Percentiles rank a stretch among this genome's conserved stretches.
Evolutionary conservation across 192 early-diverging fungal species (phyloP).

Genomic region (Borealophlyctis nickersoniae): DNA sequence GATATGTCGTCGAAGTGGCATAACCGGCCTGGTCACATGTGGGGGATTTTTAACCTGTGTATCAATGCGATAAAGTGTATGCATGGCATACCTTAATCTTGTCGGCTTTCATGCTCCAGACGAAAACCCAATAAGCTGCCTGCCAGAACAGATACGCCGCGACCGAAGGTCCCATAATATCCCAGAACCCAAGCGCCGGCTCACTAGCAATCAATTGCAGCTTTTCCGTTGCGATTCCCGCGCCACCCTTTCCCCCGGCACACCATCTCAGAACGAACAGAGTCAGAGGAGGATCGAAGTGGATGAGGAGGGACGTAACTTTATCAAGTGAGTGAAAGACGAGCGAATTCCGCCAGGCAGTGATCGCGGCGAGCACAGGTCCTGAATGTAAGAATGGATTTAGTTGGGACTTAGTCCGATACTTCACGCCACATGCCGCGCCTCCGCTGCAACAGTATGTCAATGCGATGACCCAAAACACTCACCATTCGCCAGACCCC

Average conservation of each 20-base stretch:
- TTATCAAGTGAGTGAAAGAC: constrained; percentile 68
- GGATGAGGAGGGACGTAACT: constrained; percentile 55
- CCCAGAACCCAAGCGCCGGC: constrained; percentile 17
- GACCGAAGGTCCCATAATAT: constrained; percentile 27
- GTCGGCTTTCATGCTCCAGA: constrained; percentile 28
- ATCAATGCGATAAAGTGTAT: no score
- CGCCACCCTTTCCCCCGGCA: no score
- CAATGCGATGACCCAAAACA: constrained; percentile 26
- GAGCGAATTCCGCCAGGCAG: constrained; percentile 48
- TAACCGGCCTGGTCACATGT: constrained; percentile 41
- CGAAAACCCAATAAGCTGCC: constrained; percentile 33
- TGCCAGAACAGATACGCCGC: constrained; percentile 48
- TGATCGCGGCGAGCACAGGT: constrained; percentile 64
- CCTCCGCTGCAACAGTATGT: no score
- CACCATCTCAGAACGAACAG: constrained; percentile 61
- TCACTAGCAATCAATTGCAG: no score
- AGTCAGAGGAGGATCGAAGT: constrained; percentile 60
- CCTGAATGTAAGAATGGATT: no score
- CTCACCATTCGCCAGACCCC: neutral
- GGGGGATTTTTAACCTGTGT: no score
- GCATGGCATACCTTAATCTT: no score
- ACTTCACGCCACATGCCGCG: no score
- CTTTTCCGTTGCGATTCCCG: no score
- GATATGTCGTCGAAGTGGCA: constrained; percentile 61
- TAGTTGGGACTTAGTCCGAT: no score